Conservation (phyloP, 495 filamentous ascomycete species). For the Thermothielavioides terrestris region DNA sequence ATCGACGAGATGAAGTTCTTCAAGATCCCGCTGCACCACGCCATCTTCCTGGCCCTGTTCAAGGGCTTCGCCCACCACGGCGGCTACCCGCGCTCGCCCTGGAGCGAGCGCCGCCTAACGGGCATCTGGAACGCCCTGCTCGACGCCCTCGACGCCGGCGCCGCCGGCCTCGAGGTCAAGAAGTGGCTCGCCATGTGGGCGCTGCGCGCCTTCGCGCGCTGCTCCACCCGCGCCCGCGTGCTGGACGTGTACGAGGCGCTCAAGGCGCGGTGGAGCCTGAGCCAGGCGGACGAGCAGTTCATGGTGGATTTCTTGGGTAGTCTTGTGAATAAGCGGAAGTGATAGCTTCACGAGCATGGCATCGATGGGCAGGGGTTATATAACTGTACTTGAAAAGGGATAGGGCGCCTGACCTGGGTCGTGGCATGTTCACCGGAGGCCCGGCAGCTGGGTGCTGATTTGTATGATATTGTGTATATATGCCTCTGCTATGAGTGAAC, state of each 20-base stretch:
- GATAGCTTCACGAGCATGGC: background rate
- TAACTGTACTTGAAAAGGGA: background rate
- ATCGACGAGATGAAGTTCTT: conserved; percentile 58
- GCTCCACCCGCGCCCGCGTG: conserved; percentile 26
- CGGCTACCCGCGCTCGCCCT: conserved; percentile 48
- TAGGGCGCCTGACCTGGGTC: background rate
- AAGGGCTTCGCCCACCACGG: conserved; percentile 69
- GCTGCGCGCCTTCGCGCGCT: conserved; percentile 39
- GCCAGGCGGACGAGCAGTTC: conserved; percentile 24
- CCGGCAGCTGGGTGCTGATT: too few species aligned
- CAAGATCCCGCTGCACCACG: conserved; percentile 48
- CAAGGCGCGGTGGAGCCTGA: conserved; percentile 30
- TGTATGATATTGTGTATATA: background rate
- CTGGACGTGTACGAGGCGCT: conserved; percentile 36
- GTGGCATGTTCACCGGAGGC: too few species aligned
- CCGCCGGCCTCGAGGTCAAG: conserved; percentile 32
- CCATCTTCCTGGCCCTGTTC: conserved; percentile 60
- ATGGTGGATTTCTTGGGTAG: conserved; percentile 29
- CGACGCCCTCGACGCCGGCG: conserved; percentile 28
- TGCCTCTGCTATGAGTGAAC: conserved; percentile 1
- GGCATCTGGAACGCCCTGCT: conserved; percentile 40
- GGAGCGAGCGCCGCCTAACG: conserved; percentile 53
- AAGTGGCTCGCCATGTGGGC: conserved; percentile 43
- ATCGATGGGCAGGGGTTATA: background rate
- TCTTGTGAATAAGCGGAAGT: conserved; percentile 8